Evolutionary conservation across 305 asterid genomes (phyloP), one percentile per base, ranked within the genome.

Genomic region (Stenogyne calaminthoides): DNA sequence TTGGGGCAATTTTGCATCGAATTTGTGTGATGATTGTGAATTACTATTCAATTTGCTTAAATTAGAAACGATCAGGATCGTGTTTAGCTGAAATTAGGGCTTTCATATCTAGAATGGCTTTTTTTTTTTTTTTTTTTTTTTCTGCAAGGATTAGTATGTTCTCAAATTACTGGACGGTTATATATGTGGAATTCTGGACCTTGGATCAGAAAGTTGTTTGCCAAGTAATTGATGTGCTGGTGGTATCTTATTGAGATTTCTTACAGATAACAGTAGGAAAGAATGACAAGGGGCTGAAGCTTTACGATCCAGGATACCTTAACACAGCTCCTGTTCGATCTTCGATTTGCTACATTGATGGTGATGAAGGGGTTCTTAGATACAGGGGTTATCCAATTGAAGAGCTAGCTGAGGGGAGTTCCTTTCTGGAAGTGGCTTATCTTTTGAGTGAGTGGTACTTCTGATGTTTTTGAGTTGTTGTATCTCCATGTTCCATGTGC

Each of bases 281-380:
- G 64, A 77, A 86, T 81, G 99, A 95, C 80, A 95, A 95, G 87
- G 99, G 99, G 77, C 90, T 95, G 67, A 95, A 95, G 85, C 96
- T 95, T 62, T 95, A 93, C 77, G 99, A 95, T 84, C 99, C 99
- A 0, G 99, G 99, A 19, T 95, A 95, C 82, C 96, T 93, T 67
- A 95, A 95, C 80, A 95, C 98, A 6, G 99, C 99, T 69, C 99
- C 99, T 1, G 99, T 95, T 36, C 85, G 96, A 71, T 95, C 99
- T 19, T 89, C 98, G 5, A 89, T 95, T 72, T 92, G 90, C 75
- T 95, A 95, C 74, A 95, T 95, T 42, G 98, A 95, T 81, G 99
- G 99, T 40, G 99, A 95, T 86, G 98, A 92, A 34, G 99, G 99
- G 72, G 84, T 95, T 74, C 97, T 95, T 57, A 86, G 98, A 79